Evolutionary conservation across 176 grass and related monocot species (phyloP).

Genomic region (Phragmites australis): DNA sequence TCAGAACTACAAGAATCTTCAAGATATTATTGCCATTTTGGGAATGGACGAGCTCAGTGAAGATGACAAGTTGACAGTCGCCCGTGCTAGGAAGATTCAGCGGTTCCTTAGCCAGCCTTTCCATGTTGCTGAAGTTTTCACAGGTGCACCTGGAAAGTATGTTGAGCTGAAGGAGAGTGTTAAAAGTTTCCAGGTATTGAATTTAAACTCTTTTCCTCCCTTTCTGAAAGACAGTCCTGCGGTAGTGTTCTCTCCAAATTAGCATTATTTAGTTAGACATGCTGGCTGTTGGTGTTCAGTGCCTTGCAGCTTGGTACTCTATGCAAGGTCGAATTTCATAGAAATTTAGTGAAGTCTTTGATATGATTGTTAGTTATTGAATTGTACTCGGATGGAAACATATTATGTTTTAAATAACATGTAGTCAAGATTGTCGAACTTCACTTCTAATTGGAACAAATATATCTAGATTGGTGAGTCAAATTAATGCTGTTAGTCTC

Average conservation of each 20-base stretch:
- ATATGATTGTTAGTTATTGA: not conserved
- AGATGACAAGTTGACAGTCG: conserved; percentile 89
- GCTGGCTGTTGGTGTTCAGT: not conserved
- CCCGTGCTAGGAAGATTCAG: conserved; percentile 96
- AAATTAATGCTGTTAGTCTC: too few relatives aligned
- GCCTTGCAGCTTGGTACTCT: not conserved
- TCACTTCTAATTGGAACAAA: not conserved
- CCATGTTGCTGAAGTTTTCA: conserved; percentile 99
- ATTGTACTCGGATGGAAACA: not conserved
- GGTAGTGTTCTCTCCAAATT: not conserved
- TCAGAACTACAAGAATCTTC: conserved; percentile 99
- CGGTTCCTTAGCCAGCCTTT: conserved; percentile 93
- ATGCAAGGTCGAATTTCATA: not conserved
- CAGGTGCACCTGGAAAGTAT: conserved; percentile 90
- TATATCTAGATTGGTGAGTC: not conserved
- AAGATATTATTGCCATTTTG: conserved; percentile 99
- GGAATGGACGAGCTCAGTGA: conserved; percentile 99
- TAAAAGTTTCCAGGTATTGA: conserved; percentile 79
- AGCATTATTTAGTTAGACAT: not conserved
- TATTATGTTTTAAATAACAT: not conserved
- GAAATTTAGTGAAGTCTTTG: not conserved
- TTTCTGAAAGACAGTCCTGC: not conserved
- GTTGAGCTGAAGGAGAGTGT: conserved; percentile 91
- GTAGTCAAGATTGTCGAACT: not conserved
- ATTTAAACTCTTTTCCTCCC: not conserved